Base-by-base conservation (phyloP, 176 grass and related monocot genomes). In the Avena eriantha region DNA sequence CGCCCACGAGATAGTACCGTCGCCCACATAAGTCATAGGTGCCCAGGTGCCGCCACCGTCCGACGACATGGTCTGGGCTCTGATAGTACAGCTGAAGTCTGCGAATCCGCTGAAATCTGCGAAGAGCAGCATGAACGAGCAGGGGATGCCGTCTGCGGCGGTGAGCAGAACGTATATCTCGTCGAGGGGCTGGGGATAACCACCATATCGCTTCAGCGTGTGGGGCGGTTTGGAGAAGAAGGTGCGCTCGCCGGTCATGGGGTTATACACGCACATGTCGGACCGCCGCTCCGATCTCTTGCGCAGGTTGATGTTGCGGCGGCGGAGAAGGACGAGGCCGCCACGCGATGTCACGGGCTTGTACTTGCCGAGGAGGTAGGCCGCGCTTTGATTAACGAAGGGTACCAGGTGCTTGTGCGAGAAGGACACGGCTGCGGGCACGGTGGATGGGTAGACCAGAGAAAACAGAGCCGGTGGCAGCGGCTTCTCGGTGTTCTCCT, bases 241-340 rank as follows among this genome's bases (percentile, higher is more conserved):
- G 10, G 18, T 71, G 68, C 68, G 68, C 35, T 71, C 68, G 19
- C 68, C 68, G 9, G 35, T 71, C 68, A 71, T n/a, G 3, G 68
- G 36, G 68, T 71, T 12, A n/a, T 71, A 71, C 68, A 71, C 68
- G 68, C 35, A 71, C 68, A 71, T 39, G 68, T 71, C 68, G 68
- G 68, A 71, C 1, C 0, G 68, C 10, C 36, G 35, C 68, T 71
- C 16, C 0, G 35, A 12, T n/a, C 9, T 19, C 61, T 15, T 65
- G 4, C 24, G 11, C 24, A 9, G 68, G 68, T n/a, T 43, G 68
- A 43, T 11, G 9, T 1, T 4, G 10, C 35, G 19, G 10, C 68
- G 68, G 39, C 36, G 36, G 35, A 71, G 68, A 4, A 45, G 18
- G 35, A 71, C 39, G 19, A 71, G 68, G 36, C 36, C 68, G 2